Conservation (phyloP, 306 rosid genomes). For the Rosa chinensis region DNA sequence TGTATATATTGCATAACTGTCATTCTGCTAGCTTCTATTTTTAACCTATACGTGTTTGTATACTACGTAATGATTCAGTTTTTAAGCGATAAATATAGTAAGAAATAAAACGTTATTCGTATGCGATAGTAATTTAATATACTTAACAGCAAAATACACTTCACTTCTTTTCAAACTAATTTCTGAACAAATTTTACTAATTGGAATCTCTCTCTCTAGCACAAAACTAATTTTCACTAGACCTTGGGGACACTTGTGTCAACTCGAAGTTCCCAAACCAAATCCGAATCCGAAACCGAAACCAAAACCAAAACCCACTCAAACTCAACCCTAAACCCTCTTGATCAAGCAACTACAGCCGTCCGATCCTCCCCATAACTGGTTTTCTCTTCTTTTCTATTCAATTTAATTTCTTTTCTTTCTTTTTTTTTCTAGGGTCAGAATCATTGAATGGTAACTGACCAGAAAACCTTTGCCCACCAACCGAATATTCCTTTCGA, state of each 20-base stretch:
- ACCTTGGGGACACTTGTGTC: neutral
- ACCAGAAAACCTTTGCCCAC: conserved; percentile 1
- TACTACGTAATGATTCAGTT: no score
- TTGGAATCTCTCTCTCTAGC: neutral
- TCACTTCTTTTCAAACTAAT: no score
- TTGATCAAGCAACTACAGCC: neutral
- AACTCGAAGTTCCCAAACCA: neutral
- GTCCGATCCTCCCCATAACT: neutral
- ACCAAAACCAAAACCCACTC: neutral
- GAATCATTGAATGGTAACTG: conserved; percentile 9
- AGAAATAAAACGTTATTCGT: no score
- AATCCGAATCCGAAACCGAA: neutral
- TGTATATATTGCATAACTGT: neutral
- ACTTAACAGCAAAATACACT: no score
- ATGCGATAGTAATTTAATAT: no score
- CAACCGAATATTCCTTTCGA: conserved; percentile 33
- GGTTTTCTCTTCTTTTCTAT: neutral
- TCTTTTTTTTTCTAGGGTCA: neutral
- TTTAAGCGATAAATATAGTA: no score
- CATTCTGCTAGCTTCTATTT: no score
- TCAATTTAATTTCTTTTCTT: neutral
- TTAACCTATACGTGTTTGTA: neutral
- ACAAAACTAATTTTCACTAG: no score
- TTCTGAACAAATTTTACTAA: no score
- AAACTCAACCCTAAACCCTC: neutral